A percentile compares a stretch with the other conserved stretches of the same genome.
phyloP scores from a whole-genome alignment of 2,329 filamentous ascomycete species.

The Penicillium occitanis region DNA sequence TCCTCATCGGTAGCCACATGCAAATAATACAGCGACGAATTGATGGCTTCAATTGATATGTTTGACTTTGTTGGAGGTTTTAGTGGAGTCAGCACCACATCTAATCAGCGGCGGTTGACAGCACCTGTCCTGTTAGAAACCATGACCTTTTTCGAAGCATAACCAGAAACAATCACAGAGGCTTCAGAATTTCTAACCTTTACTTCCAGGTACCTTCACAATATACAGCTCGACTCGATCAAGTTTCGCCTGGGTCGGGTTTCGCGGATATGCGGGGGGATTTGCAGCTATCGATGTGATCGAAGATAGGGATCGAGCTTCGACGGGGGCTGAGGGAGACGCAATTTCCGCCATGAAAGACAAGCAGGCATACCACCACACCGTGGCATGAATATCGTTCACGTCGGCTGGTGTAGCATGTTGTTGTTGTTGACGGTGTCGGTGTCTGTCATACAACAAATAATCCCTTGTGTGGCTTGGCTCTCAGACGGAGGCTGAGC shows the following conservation, averaged over 20 bases:
- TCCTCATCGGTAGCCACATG: slow-evolving; percentile 71
- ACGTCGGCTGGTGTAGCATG: not conserved
- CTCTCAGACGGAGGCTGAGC: slow-evolving; percentile 6
- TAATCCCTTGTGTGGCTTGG: slow-evolving; percentile 4
- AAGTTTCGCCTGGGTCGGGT: slow-evolving; percentile 66
- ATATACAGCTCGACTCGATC: slow-evolving; percentile 85
- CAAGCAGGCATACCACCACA: not conserved
- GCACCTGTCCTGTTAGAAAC: slow-evolving; percentile 22
- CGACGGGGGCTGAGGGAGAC: slow-evolving; percentile 50
- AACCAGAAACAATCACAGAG: slow-evolving; percentile 20
- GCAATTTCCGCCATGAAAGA: slow-evolving; percentile 20
- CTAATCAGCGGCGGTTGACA: slow-evolving; percentile 48
- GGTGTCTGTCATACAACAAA: not conserved
- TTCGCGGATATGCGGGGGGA: slow-evolving; percentile 80
- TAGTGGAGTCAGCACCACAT: slow-evolving; percentile 87
- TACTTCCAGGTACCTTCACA: slow-evolving; percentile 84
- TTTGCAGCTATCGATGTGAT: slow-evolving; percentile 80
- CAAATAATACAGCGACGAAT: slow-evolving; percentile 85
- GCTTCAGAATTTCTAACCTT: slow-evolving; percentile 56
- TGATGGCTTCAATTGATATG: slow-evolving; percentile 82
- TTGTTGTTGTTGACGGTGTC: not conserved
- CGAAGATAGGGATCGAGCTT: slow-evolving; percentile 78
- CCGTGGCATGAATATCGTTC: not conserved
- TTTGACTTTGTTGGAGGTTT: slow-evolving; percentile 81
- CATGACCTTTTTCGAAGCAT: not conserved